Evolutionary conservation across 331 rosid genomes (phyloP).

Genomic region (Cydonia oblonga): DNA sequence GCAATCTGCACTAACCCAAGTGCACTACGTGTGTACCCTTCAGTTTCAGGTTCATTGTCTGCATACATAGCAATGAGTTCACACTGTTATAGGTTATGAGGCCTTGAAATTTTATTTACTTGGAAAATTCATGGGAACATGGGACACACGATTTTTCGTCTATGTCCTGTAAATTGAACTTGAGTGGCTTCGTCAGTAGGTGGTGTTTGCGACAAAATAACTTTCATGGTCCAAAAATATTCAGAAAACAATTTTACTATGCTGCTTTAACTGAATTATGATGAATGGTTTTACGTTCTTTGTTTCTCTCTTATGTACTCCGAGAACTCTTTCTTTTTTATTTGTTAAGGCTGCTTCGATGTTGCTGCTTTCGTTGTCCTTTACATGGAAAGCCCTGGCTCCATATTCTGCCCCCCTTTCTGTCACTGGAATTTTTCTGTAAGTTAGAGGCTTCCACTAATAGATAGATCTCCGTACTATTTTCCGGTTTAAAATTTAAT

Average conservation of each 20-base stretch:
- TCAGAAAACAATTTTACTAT: neutral
- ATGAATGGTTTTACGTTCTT: neutral
- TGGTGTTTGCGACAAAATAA: neutral
- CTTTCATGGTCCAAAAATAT: neutral
- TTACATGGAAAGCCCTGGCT: slow-evolving; percentile 70
- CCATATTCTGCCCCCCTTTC: slow-evolving; percentile 80
- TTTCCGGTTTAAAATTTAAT: neutral
- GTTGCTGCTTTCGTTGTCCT: slow-evolving; percentile 81
- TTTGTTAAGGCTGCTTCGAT: slow-evolving; percentile 75
- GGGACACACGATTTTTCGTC: neutral
- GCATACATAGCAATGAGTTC: neutral
- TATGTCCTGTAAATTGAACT: neutral
- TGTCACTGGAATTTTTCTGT: slow-evolving; percentile 90
- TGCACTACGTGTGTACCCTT: neutral
- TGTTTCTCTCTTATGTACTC: neutral
- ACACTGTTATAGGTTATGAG: neutral
- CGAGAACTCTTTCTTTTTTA: neutral
- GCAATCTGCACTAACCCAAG: neutral
- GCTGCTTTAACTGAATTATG: neutral
- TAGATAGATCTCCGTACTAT: neutral
- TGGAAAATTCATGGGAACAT: neutral
- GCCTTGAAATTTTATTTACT: neutral
- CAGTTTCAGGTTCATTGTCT: neutral
- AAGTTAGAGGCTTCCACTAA: slow-evolving; percentile 28
- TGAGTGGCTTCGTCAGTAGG: neutral